A percentile compares a stretch with the other conserved stretches of the same genome.
Evolutionary conservation across 352 stramenopile genomes (phyloP).

Genomic region (Saprolegnia parasitica): DNA sequence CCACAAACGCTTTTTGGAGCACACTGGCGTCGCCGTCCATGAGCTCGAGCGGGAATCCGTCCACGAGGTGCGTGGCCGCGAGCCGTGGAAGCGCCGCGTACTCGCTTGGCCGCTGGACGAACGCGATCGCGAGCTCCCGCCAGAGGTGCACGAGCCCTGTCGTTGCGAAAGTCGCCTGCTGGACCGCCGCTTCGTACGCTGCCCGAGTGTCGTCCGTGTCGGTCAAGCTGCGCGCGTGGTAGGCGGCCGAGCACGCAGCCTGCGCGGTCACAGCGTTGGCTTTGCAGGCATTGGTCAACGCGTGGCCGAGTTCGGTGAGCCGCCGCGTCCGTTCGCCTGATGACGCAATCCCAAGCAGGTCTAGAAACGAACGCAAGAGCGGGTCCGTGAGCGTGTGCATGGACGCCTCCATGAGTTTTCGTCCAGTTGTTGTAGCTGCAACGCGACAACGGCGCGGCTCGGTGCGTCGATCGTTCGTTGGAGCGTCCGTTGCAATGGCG

Average conservation of each 20-base stretch:
- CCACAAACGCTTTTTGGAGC: neutral
- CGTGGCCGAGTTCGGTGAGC: no score
- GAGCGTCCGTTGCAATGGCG: neutral
- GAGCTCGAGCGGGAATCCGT: slow-evolving; percentile 8
- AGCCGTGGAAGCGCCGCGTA: neutral
- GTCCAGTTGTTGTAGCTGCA: no score
- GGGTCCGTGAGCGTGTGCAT: no score
- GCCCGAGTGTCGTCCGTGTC: no score
- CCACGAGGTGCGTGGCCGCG: neutral
- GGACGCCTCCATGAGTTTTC: no score
- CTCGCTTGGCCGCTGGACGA: neutral
- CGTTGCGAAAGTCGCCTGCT: neutral
- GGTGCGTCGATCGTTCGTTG: no score
- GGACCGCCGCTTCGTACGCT: no score
- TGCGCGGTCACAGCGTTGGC: no score
- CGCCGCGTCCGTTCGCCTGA: neutral
- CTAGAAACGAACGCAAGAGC: neutral
- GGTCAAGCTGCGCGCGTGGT: no score
- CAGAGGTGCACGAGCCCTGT: neutral
- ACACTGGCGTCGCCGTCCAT: slow-evolving; percentile 4
- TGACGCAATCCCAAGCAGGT: neutral
- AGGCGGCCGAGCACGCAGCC: no score
- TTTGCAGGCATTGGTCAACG: neutral
- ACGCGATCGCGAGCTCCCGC: neutral
- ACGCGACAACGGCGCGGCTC: no score